A percentile compares a stretch with the other conserved stretches of the same genome.
phyloP scores from a whole-genome alignment of 495 filamentous ascomycete species.

The Talaromyces ruber region DNA sequence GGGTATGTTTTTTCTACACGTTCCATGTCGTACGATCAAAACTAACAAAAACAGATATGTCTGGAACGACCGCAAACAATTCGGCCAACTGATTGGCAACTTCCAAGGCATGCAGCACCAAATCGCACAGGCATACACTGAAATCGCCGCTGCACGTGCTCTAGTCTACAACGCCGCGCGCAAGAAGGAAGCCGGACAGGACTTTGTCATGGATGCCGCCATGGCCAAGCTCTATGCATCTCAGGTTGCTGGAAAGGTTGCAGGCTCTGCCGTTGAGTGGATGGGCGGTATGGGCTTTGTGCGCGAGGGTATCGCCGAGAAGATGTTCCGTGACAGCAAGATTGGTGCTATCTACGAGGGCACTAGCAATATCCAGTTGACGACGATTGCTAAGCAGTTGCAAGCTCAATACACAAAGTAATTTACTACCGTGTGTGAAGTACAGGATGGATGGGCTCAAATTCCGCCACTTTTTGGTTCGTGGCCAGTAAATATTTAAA shows the following conservation, averaged over 20 bases:
- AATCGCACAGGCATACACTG: constrained; percentile 90
- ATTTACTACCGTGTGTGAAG: background rate
- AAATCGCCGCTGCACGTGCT: constrained; percentile 83
- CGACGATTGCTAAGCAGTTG: constrained; percentile 87
- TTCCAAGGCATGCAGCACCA: constrained; percentile 99
- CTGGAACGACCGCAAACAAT: constrained; percentile 98
- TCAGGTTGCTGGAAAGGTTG: constrained; percentile 85
- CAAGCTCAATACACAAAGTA: constrained; percentile 74
- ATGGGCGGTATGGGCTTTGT: constrained; percentile 99
- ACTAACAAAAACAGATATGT: constrained; percentile 47
- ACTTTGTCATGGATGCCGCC: constrained; percentile 90
- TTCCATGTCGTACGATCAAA: constrained; percentile 1
- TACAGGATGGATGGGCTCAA: background rate
- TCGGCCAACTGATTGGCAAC: constrained; percentile 82
- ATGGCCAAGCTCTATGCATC: constrained; percentile 97
- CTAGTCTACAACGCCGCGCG: constrained; percentile 94
- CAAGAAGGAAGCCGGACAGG: constrained; percentile 94
- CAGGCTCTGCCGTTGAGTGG: constrained; percentile 87
- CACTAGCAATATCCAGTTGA: constrained; percentile 76
- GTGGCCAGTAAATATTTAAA: background rate
- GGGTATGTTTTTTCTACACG: constrained; percentile 38
- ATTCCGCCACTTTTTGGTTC: background rate
- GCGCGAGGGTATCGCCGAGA: constrained; percentile 92
- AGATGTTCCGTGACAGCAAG: constrained; percentile 96
- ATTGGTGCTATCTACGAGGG: constrained; percentile 99